A percentile compares a stretch with the other conserved stretches of the same genome.
These are phyloP conservation scores for Mucor sp. DNA, from an alignment of 371 early-diverging fungal genomes.

Conservation along the genomic window DNA sequence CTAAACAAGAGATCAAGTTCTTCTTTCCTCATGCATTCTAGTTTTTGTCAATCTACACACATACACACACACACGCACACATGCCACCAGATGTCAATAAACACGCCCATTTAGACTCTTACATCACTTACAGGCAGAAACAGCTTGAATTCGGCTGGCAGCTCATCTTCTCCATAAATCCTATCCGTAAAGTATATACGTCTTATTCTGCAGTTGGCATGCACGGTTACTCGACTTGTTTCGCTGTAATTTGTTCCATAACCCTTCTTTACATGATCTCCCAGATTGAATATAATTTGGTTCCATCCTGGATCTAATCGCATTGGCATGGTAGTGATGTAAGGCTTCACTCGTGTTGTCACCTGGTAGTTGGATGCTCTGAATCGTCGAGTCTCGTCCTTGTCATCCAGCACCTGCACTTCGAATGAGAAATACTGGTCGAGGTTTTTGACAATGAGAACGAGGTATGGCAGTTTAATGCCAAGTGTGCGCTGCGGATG, in stretches of 20 bases:
- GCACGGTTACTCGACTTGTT: slow-evolving; percentile 85
- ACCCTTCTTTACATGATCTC: slow-evolving; percentile 82
- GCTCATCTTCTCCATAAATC: slow-evolving; percentile 87
- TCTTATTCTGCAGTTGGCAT: slow-evolving; percentile 90
- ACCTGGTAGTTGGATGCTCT: slow-evolving; percentile 93
- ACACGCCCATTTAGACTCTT: neutral
- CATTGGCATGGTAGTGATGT: slow-evolving; percentile 93
- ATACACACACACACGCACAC: too few species aligned
- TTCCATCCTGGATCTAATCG: slow-evolving; percentile 96
- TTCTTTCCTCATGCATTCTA: slow-evolving; percentile 57
- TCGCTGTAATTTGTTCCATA: slow-evolving; percentile 92
- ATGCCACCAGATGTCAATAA: neutral
- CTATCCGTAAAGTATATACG: slow-evolving; percentile 92
- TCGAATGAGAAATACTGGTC: slow-evolving; percentile 93
- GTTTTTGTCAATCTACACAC: slow-evolving; percentile 18
- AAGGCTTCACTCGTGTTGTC: slow-evolving; percentile 81
- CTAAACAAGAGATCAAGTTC: slow-evolving; percentile 56
- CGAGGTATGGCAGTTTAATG: slow-evolving; percentile 88
- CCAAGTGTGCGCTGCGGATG: slow-evolving; percentile 79
- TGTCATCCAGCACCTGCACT: slow-evolving; percentile 84
- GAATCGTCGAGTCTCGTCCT: slow-evolving; percentile 76
- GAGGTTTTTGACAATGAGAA: slow-evolving; percentile 85
- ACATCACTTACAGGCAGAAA: slow-evolving; percentile 69
- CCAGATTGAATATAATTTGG: slow-evolving; percentile 87
- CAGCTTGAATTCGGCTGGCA: slow-evolving; percentile 92